Percentiles rank a stretch among this genome's conserved stretches.
These are phyloP conservation scores for Aphanomyces stellatus DNA, from an alignment of 352 stramenopile genomes.

Conservation along the genomic window DNA sequence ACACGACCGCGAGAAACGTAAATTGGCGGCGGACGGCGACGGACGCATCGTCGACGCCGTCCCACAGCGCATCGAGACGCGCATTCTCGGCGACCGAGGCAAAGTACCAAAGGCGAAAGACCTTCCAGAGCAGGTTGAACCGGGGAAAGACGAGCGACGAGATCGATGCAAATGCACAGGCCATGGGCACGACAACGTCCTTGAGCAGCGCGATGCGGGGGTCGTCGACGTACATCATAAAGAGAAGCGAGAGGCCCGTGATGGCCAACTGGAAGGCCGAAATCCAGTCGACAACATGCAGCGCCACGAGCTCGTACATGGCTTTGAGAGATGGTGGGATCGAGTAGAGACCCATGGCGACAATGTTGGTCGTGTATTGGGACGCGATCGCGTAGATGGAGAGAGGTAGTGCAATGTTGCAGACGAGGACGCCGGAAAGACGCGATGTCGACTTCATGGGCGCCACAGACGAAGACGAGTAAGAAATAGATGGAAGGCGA, in stretches of 20 bases:
- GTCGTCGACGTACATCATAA: constrained; percentile 2
- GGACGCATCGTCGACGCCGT: too few species aligned
- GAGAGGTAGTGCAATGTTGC: background rate
- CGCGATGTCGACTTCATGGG: background rate
- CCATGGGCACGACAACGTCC: background rate
- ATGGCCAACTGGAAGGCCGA: background rate
- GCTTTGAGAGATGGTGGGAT: constrained; percentile 1
- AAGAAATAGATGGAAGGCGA: too few species aligned
- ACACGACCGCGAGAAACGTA: background rate
- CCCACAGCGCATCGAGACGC: background rate
- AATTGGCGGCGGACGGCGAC: constrained; percentile 1
- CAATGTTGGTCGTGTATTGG: background rate
- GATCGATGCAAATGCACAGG: background rate
- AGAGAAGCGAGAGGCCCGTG: background rate
- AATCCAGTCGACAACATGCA: background rate
- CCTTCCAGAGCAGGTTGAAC: constrained; percentile 3
- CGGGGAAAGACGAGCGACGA: background rate
- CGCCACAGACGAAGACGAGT: too few species aligned
- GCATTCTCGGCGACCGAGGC: background rate
- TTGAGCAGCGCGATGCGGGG: constrained; percentile 1
- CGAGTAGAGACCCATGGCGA: constrained; percentile 3
- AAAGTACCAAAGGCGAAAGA: background rate
- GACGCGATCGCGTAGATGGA: background rate
- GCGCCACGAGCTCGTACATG: background rate
- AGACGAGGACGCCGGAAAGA: background rate